Conservation (phyloP, 257 asterid genomes). For the Jacaranda mimosifolia region DNA sequence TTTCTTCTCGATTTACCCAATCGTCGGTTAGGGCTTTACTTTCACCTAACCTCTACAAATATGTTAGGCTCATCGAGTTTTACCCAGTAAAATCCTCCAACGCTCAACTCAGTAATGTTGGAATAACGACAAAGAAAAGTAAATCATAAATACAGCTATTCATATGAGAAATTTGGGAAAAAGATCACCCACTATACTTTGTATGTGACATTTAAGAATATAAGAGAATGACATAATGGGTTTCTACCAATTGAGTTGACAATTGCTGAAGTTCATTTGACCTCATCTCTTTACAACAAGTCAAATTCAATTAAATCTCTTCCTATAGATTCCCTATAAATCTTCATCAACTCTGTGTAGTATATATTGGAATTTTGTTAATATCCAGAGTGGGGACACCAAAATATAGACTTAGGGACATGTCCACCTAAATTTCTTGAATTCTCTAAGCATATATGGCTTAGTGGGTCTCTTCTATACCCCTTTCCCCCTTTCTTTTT, state of each 20-base stretch:
- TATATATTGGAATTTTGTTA: conserved; percentile 24
- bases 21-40: too few species aligned
- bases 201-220: background rate
- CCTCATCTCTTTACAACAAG: conserved; percentile 41
- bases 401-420: conserved; percentile 35
- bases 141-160: too few species aligned
- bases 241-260: conserved; percentile 55
- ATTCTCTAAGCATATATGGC: conserved; percentile 43
- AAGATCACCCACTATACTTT: background rate
- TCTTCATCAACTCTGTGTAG: conserved; percentile 14
- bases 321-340: conserved; percentile 38
- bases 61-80: too few species aligned
- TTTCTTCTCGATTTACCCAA: too few species aligned
- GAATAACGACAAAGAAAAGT: too few species aligned
- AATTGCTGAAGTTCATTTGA: conserved; percentile 51
- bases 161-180: background rate
- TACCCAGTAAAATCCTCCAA: too few species aligned
- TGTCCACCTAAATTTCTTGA: conserved; percentile 49
- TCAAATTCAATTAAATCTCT: conserved; percentile 46
- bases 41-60: too few species aligned
- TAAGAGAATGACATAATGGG: conserved; percentile 39
- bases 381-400: conserved; percentile 11
- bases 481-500: conserved; percentile 33
- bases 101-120: too few species aligned
- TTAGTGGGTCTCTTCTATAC: conserved; percentile 55